Evolutionary conservation across 441 rosid species (phyloP).

Genomic region (Eutrema salsugineum): DNA sequence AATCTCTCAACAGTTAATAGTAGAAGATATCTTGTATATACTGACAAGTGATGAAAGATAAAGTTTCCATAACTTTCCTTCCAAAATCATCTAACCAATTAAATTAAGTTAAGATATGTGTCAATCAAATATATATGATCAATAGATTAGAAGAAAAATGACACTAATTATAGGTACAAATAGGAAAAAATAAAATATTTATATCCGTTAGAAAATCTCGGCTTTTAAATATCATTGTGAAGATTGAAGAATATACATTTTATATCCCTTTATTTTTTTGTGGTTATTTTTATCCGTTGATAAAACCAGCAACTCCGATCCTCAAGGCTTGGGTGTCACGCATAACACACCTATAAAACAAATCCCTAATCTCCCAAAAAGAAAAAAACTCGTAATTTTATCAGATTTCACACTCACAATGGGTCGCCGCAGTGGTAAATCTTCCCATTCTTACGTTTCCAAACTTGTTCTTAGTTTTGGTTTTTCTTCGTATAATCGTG

Average conservation of each 20-base stretch:
- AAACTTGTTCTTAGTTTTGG: background rate
- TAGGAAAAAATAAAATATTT: too few relatives aligned
- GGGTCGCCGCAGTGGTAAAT: background rate
- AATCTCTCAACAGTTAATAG: background rate
- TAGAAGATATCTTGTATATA: background rate
- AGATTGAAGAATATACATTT: background rate
- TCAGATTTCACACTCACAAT: background rate
- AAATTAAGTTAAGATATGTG: background rate
- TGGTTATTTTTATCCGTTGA: background rate
- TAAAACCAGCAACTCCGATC: background rate
- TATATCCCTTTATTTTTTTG: background rate
- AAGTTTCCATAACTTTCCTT: background rate
- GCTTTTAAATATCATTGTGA: background rate
- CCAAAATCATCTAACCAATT: background rate
- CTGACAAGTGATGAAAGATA: background rate
- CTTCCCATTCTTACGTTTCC: background rate
- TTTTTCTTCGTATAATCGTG: background rate
- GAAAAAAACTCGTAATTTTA: background rate
- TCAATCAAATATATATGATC: background rate
- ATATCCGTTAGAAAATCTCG: background rate
- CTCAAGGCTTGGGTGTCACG: slow-evolving; percentile 8
- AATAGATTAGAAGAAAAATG: background rate
- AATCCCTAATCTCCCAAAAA: background rate
- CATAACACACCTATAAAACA: background rate
- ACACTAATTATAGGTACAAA: too few relatives aligned